Evolutionary conservation across 2,329 filamentous ascomycete species (phyloP), one percentile per base, ranked within the genome.

Genomic region (Claviceps pazoutovae): DNA sequence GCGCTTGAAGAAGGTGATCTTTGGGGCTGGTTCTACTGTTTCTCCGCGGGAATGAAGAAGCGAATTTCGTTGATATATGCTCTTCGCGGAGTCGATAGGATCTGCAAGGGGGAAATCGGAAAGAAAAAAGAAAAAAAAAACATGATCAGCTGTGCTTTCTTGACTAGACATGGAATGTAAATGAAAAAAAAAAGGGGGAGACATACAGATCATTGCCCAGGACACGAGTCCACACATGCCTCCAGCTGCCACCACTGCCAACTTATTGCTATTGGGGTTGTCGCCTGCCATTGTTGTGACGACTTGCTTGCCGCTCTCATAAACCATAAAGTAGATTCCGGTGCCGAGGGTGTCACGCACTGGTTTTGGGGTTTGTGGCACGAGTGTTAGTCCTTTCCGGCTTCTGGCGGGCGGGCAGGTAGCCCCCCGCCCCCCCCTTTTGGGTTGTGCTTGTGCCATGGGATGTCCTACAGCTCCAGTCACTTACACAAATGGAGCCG

Each of bases 291-390:
- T 80, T 16, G 86, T 88, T 19, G 84, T 86, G 56, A 89, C 76
- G 23, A 91, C 69, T 65, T 93, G 87, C 64, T 94, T 94, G 59
- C 82, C 80, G 64, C 85, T 89, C 67, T 94, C 88, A 65, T 94
- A 94, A 34, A 88, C 90, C 70, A 86, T 87, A 63, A 94, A 94
- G 66, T 94, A 94, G 53, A 91, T 87, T 34, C 81, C 79, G 1
- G 88, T 94, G 51, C 88, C 88, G 54, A 93, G 73, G 1, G 86
- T 90, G 67, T 94, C 88, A 55, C 88, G 79, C 60, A 90, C 86
- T 87, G 30, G 17, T 34, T 34, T 34, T 34, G 30, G 43, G 16
- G 36, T 19, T 53, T 44, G 39, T 19, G 38, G 34, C 5, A 26
- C 41, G 4, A 50, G 48, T 44, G 37, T 45, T 11, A 11, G 26